phyloP scores from a whole-genome alignment of 129 eudicot species.

The Oenanthe sinensis region DNA sequence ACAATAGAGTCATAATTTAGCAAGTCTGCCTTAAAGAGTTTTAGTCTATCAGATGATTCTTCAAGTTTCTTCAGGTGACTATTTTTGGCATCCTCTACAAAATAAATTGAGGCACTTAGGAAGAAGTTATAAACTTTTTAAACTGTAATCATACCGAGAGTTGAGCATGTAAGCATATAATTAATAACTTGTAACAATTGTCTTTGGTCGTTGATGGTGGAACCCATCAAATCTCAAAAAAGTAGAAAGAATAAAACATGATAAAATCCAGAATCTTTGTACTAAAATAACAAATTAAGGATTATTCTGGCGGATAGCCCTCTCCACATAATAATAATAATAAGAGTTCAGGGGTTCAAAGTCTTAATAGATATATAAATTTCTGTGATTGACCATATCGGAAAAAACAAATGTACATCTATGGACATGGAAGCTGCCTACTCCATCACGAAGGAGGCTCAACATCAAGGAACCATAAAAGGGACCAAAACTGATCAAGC shows the following conservation, averaged over 20 bases:
- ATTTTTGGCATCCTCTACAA: slow-evolving; percentile 51
- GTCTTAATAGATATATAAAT: too few species aligned
- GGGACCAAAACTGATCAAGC: neutral
- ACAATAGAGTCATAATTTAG: slow-evolving; percentile 51
- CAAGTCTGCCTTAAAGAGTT: slow-evolving; percentile 67
- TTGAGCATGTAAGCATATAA: neutral
- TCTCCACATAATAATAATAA: neutral
- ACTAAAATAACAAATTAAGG: neutral
- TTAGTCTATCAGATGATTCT: slow-evolving; percentile 57
- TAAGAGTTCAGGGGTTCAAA: neutral
- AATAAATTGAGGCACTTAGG: neutral
- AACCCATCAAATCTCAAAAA: neutral
- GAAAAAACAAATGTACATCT: too few species aligned
- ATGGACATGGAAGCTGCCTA: too few species aligned
- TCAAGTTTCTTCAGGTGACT: slow-evolving; percentile 58
- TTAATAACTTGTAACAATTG: neutral
- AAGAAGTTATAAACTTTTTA: neutral
- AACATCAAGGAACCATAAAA: neutral
- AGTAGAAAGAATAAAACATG: neutral
- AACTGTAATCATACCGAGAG: neutral
- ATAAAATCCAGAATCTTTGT: neutral
- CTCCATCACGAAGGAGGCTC: neutral
- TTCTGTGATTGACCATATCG: too few species aligned
- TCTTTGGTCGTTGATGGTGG: neutral
- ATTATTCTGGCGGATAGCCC: neutral